Conservation (phyloP, 2,329 filamentous ascomycete species). For the Monilinia polystroma region DNA sequence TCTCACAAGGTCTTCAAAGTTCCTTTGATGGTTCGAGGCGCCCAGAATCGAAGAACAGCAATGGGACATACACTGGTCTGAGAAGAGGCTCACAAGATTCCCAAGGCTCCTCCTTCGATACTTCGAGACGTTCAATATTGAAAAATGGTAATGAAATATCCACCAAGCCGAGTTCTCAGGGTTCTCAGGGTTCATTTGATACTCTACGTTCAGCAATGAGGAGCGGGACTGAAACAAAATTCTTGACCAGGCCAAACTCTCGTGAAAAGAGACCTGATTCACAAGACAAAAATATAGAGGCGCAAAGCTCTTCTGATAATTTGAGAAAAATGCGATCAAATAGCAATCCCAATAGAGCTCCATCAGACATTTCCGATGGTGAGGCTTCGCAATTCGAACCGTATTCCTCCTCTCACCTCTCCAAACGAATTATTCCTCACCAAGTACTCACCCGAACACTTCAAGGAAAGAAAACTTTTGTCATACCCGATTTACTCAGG, state of each 20-base stretch:
- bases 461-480: slow-evolving; percentile 71
- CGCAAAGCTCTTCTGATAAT: slow-evolving; percentile 7
- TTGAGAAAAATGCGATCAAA: slow-evolving; percentile 34
- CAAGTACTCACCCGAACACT: slow-evolving; percentile 75
- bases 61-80: slow-evolving; percentile 36
- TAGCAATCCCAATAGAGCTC: slow-evolving; percentile 3
- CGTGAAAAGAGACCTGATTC: slow-evolving; percentile 9
- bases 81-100: slow-evolving; percentile 30
- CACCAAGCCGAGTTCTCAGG: slow-evolving; percentile 36
- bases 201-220: slow-evolving; percentile 18
- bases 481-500: slow-evolving; percentile 76
- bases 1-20: slow-evolving; percentile 21
- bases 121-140: slow-evolving; percentile 22
- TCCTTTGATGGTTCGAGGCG: slow-evolving; percentile 23
- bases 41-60: slow-evolving; percentile 21
- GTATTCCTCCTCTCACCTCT: slow-evolving; percentile 82
- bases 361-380: slow-evolving; percentile 43
- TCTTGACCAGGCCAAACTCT: slow-evolving; percentile 17
- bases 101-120: slow-evolving; percentile 22
- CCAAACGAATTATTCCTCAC: slow-evolving; percentile 80
- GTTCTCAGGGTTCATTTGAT: slow-evolving; percentile 20
- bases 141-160: slow-evolving; percentile 26
- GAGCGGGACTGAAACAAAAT: slow-evolving; percentile 17
- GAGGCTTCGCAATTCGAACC: slow-evolving; percentile 73
- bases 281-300: slow-evolving; percentile 5